Percentiles rank a stretch among this genome's conserved stretches.
Evolutionary conservation across 139 green algal genomes (phyloP).

Genomic region (Volvox reticuliferus): DNA sequence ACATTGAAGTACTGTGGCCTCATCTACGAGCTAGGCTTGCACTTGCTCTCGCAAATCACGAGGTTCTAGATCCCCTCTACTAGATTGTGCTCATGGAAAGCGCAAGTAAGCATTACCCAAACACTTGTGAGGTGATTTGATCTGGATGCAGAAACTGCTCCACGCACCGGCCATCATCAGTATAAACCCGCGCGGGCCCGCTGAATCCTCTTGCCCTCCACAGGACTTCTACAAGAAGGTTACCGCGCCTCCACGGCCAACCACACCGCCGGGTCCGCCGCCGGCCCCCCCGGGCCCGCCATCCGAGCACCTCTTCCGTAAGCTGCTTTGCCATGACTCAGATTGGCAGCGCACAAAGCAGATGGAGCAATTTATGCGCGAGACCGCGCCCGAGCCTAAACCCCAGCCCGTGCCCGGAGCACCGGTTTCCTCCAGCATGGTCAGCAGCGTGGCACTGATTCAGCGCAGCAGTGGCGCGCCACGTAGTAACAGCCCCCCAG

Average conservation of each 20-base stretch:
- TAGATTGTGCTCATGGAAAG: too few species aligned
- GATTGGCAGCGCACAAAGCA: not conserved
- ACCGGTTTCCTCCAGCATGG: not conserved
- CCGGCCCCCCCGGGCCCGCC: not conserved
- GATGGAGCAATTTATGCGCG: not conserved
- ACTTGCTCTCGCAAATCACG: too few species aligned
- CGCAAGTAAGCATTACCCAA: too few species aligned
- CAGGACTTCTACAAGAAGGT: conserved; percentile 43
- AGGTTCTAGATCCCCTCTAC: too few species aligned
- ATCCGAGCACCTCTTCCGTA: not conserved
- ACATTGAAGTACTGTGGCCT: too few species aligned
- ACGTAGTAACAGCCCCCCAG: not conserved
- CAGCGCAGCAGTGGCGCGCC: not conserved
- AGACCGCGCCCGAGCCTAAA: not conserved
- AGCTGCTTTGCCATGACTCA: not conserved
- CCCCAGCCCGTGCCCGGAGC: conserved; percentile 31
- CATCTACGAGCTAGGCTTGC: too few species aligned
- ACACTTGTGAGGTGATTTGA: too few species aligned
- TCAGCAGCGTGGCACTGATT: not conserved
- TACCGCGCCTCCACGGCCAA: not conserved
- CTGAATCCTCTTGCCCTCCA: too few species aligned
- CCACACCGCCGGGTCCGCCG: not conserved
- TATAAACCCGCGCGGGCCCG: too few species aligned
- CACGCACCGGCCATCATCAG: too few species aligned
- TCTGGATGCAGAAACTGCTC: too few species aligned